Conservation (phyloP, 176 grass and related monocot species). For the Guadua angustifolia region DNA sequence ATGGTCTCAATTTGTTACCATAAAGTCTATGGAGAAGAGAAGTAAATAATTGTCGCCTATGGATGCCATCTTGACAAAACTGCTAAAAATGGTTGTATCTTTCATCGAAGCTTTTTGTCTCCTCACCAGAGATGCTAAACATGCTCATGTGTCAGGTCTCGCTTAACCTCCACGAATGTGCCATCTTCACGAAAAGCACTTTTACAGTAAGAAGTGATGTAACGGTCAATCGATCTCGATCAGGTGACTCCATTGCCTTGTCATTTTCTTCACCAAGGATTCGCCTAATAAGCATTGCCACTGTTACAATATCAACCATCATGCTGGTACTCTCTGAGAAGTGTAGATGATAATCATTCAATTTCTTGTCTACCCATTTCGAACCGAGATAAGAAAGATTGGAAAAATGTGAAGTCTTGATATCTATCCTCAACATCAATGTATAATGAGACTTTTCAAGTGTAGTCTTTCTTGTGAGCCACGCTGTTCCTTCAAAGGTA, state of each 20-base stretch:
- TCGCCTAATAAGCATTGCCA: conserved; percentile 75
- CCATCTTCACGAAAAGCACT: conserved; percentile 85
- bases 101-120: conserved; percentile 89
- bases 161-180: conserved; percentile 75
- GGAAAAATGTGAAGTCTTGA: conserved; percentile 89
- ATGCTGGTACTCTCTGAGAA: conserved; percentile 78
- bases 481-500: conserved; percentile 92
- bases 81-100: conserved; percentile 75
- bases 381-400: conserved; percentile 82
- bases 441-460: conserved; percentile 88
- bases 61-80: conserved; percentile 86
- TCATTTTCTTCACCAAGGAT: conserved; percentile 96
- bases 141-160: conserved; percentile 70
- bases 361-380: conserved; percentile 93
- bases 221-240: conserved; percentile 84
- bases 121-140: conserved; percentile 80
- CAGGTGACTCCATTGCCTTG: conserved; percentile 65
- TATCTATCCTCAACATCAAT: conserved; percentile 65
- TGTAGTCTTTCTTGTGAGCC: conserved; percentile 90
- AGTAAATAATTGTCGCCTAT: conserved; percentile 85
- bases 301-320: conserved; percentile 83
- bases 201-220: conserved; percentile 92
- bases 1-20: conserved; percentile 92
- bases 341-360: conserved; percentile 89
- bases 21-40: conserved; percentile 96